Evolutionary conservation across 2,329 filamentous ascomycete genomes (phyloP), one percentile per base, ranked within the genome.

Genomic region (Penicillium sp.): DNA sequence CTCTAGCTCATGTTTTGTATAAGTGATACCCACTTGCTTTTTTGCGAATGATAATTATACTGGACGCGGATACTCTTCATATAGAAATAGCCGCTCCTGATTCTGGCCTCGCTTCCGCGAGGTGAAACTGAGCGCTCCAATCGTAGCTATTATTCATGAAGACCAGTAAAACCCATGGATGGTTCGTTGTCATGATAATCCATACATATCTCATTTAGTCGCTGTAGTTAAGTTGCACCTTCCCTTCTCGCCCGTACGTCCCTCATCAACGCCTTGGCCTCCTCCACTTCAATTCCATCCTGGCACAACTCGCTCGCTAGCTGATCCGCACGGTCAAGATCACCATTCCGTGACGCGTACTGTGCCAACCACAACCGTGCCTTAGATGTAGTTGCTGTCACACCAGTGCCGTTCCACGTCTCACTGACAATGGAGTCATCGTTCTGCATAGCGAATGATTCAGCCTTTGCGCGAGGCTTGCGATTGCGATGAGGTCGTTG

Each of bases 251-350:
- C 89, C 65, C 92, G 83, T 13, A 96, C 87, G 73, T 97, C 93
- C 60, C 91, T 84, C 60, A 96, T 89, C 65, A 97, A 78, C 4
- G 92, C 91, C 77, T 97, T 97, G 29, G 94, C 94, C 75, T 99
- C 94, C 72, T 99, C 94, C 2, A 97, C 91, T 75, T 97, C 94
- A 27, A 95, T 87, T 0, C 94, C 94, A 74, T 99, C 94, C 75
- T 97, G 91, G 72, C 92, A 97, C 45, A 99, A 79, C 75, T 99
- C 94, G 60, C 88, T 91, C 0, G 92, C 92, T 41, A 97, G 78
- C 60, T 91, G 85, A 75, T 89, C 89, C 4, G 91, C 91, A 21
- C 89, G 84, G 33, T 82, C 80, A 66, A 90, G 90, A 72, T 96
- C 91, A 39, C 87, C 86, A 11, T 83, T 84, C 38, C 84, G 82